Percentiles rank a stretch among this genome's conserved stretches.
These are phyloP conservation scores for Cladosporium velox DNA, from an alignment of 2,329 filamentous ascomycete species.

Conservation along the genomic window DNA sequence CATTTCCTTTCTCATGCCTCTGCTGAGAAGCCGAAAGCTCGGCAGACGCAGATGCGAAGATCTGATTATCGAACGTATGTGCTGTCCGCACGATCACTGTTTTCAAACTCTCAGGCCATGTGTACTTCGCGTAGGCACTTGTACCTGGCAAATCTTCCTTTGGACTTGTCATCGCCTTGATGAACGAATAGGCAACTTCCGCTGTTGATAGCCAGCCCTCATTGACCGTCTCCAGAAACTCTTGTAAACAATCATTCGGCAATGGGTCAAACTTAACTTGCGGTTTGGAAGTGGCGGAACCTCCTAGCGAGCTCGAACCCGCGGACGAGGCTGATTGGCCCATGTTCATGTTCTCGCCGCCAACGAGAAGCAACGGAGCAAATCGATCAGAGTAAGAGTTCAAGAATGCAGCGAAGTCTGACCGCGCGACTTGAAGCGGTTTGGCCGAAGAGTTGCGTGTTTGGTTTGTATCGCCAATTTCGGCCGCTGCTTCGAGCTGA, in stretches of 20 bases:
- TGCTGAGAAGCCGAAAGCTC: constrained; percentile 20
- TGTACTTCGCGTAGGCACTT: constrained; percentile 52
- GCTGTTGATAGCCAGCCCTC: constrained; percentile 49
- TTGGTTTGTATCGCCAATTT: constrained; percentile 1
- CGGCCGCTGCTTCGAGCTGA: constrained; percentile 27
- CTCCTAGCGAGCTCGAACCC: constrained; percentile 24
- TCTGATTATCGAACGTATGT: constrained; percentile 55
- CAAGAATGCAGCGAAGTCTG: constrained; percentile 32
- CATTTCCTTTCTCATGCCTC: background rate
- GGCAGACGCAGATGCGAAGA: constrained; percentile 41
- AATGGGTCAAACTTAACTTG: constrained; percentile 24
- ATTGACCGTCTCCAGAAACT: constrained; percentile 52
- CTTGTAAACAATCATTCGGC: constrained; percentile 38
- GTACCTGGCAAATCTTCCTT: background rate
- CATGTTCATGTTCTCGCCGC: constrained; percentile 32
- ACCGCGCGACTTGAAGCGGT: constrained; percentile 26
- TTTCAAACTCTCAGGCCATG: constrained; percentile 60
- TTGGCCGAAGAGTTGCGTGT: background rate
- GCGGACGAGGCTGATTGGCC: constrained; percentile 16
- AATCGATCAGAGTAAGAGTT: constrained; percentile 33
- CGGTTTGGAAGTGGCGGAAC: constrained; percentile 22
- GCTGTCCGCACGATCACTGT: constrained; percentile 56
- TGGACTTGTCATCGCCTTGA: constrained; percentile 13
- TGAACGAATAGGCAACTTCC: constrained; percentile 48
- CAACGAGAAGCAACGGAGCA: constrained; percentile 31